Base-by-base conservation (phyloP, 805 yeast species). In the Yarrowia divulgata region DNA sequence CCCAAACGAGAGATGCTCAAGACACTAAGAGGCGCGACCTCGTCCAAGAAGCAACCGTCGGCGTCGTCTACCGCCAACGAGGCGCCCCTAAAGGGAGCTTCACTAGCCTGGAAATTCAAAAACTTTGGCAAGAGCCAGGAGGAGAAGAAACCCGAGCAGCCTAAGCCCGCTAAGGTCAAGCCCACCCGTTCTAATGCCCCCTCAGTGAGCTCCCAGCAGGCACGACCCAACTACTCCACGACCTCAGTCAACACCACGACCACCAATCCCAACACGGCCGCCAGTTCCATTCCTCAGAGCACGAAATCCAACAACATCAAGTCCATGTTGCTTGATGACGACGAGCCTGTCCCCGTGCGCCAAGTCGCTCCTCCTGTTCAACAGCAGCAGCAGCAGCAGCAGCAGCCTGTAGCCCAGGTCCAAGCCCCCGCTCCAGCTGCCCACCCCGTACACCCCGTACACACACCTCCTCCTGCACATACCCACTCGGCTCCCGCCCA, bases 1-100 rank as follows among this genome's bases (percentile, higher is more conserved):
- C 66, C 63, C 16, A 67, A 67, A 52, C 69, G 69, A n/a, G 66
- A 67, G 64, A 67, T 67, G 69, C 64, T 67, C 35, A 67, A 52
- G 69, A 67, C 69, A n/a, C 52, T 67, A n/a, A 32, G 69, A 52
- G 69, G 69, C 40, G 58, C 60, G 16, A 39, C 58, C 32, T 40
- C 66, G 43, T 63, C 68, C 48, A 63, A 63, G 39, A 63, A 63
- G 46, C 55, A 63, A 32, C 46, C 68, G 42, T 19, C 68, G 35
- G 39, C 68, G 16, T 9, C 68, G 16, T 16, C 55, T 14, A 18
- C 68, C 48, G 57, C 68, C 45, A 63, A 40, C 48, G 55, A 48
- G 57, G 57, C 57, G 23, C 68, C 68, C 46, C 57, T 63, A 39
- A 63, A 63, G 48, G 68, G 68, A 35, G 68, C 68, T n/a, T 48